Percentiles rank a stretch among this genome's conserved stretches.
These are phyloP conservation scores for Phanerochaete carnosa DNA, from an alignment of 768 basidiomycete species.

Conservation along the genomic window DNA sequence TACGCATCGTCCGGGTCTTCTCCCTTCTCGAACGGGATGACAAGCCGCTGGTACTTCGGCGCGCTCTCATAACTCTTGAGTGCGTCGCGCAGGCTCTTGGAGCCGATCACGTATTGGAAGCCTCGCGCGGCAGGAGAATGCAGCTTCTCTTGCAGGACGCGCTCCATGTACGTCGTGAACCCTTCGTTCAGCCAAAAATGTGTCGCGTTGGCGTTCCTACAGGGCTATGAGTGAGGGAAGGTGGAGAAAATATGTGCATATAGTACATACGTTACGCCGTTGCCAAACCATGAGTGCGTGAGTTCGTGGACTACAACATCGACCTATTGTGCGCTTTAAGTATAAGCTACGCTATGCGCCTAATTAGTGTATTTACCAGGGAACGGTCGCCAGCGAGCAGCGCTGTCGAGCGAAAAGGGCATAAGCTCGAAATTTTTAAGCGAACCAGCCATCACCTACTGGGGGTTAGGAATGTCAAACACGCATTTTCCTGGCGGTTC, in stretches of 20 bases:
- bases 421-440: not conserved
- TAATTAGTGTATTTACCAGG: slow-evolving; percentile 35
- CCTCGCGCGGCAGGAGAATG: slow-evolving; percentile 75
- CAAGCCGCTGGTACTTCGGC: slow-evolving; percentile 77
- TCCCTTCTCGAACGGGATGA: slow-evolving; percentile 68
- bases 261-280: slow-evolving; percentile 66
- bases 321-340: slow-evolving; percentile 24
- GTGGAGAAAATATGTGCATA: not conserved
- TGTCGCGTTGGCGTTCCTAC: slow-evolving; percentile 63
- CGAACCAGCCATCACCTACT: slow-evolving; percentile 41
- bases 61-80: slow-evolving; percentile 54
- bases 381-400: slow-evolving; percentile 84
- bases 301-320: slow-evolving; percentile 89
- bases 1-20: slow-evolving; percentile 81
- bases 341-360: not conserved
- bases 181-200: slow-evolving; percentile 93
- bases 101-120: slow-evolving; percentile 77
- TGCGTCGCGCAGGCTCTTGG: slow-evolving; percentile 67
- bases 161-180: slow-evolving; percentile 93
- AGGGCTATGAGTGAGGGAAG: not conserved
- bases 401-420: slow-evolving; percentile 38
- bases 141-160: slow-evolving; percentile 68
- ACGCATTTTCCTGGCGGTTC: slow-evolving; percentile 74
- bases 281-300: slow-evolving; percentile 89
- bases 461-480: slow-evolving; percentile 84